Conservation (phyloP, 2,329 filamentous ascomycete genomes). For the Talaromyces sp. region DNA sequence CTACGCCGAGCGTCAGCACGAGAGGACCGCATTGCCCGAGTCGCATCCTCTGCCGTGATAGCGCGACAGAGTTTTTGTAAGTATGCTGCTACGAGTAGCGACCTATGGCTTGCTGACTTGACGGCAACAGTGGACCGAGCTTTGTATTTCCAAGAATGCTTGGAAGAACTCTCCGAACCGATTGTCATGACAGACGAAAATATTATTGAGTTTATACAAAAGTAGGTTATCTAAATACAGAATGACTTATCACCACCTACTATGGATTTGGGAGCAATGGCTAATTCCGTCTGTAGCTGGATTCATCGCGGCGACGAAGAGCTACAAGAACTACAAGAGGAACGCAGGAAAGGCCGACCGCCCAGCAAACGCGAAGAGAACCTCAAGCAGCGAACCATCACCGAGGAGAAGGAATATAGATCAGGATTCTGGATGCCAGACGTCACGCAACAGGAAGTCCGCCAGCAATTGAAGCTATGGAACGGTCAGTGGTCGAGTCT, state of each 20-base stretch:
- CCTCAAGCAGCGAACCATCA: conserved; percentile 66
- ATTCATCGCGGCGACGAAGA: conserved; percentile 36
- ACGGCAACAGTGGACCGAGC: conserved; percentile 59
- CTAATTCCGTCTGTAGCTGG: conserved; percentile 27
- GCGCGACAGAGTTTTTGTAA: conserved; percentile 71
- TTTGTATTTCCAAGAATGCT: conserved; percentile 67
- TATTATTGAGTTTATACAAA: conserved; percentile 53
- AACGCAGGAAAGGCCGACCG: conserved; percentile 74
- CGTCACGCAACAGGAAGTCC: conserved; percentile 63
- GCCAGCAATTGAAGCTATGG: conserved; percentile 68
- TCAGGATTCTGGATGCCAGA: conserved; percentile 81
- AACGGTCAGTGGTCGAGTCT: conserved; percentile 81
- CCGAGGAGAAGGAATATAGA: conserved; percentile 74
- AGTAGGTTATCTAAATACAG: conserved; percentile 45
- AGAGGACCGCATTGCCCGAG: conserved; percentile 76
- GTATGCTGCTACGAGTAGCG: conserved; percentile 25
- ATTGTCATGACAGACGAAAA: conserved; percentile 39
- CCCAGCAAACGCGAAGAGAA: conserved; percentile 73
- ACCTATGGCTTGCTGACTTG: conserved; percentile 11
- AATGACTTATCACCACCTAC: no score
- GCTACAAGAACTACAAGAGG: conserved; percentile 51
- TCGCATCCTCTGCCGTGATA: conserved; percentile 67
- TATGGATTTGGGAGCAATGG: background rate
- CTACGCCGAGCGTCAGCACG: conserved; percentile 74
- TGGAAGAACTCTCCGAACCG: conserved; percentile 37